Evolutionary conservation across 257 asterid genomes (phyloP).

Genomic region (Fraxinus americana): DNA sequence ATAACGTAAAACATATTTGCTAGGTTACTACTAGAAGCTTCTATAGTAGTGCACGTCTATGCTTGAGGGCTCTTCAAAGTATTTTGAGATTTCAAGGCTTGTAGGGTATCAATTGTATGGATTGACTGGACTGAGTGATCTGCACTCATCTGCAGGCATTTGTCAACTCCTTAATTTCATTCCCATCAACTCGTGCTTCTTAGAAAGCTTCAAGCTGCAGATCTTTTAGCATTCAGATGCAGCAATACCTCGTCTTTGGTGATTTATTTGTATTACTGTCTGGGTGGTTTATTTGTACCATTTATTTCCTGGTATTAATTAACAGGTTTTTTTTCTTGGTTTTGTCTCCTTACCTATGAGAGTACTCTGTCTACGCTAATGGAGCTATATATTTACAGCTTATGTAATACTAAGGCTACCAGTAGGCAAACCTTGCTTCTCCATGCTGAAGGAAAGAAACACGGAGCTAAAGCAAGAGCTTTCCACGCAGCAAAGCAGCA

Average conservation of each 20-base stretch:
- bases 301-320: background rate
- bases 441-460: conserved; percentile 96
- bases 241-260: background rate
- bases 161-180: background rate
- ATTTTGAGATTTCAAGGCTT: background rate
- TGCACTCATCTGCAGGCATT: background rate
- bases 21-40: background rate
- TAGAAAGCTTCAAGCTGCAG: conserved; percentile 5
- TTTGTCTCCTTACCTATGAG: background rate
- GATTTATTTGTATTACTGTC: conserved; percentile 2
- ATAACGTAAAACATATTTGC: background rate
- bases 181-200: background rate
- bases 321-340: background rate
- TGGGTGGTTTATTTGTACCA: background rate
- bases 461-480: conserved; percentile 87
- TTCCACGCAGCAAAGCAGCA: conserved; percentile 77
- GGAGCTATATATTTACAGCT: conserved; percentile 47
- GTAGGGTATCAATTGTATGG: background rate
- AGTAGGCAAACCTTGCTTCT: conserved; percentile 88
- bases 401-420: conserved; percentile 85
- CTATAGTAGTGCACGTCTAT: background rate
- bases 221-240: background rate
- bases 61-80: background rate
- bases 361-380: conserved; percentile 12
- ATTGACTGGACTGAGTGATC: background rate